Percentiles rank a stretch among this genome's conserved stretches.
Evolutionary conservation across 768 basidiomycete genomes (phyloP).

Genomic region (Mycena maculata): DNA sequence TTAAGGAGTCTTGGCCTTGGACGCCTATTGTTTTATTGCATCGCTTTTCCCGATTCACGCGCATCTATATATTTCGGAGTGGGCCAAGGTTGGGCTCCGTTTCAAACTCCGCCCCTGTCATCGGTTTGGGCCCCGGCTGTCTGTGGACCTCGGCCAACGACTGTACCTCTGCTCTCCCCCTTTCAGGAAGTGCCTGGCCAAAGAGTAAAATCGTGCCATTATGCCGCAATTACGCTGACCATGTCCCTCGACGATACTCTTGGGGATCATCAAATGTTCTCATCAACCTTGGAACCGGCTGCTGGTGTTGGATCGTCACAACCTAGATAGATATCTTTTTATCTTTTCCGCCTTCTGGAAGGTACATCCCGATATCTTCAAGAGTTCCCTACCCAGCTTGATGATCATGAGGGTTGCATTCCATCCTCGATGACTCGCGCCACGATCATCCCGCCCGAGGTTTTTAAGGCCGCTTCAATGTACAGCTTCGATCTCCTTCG

Average conservation of each 20-base stretch:
- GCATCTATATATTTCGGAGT: no score
- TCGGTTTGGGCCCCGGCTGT: background rate
- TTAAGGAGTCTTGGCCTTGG: no score
- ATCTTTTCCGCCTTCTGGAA: constrained; percentile 13
- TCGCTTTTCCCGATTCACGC: no score
- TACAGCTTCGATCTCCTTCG: background rate
- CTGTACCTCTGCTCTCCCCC: background rate
- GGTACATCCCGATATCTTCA: constrained; percentile 7
- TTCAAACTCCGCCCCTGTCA: background rate
- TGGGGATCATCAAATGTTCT: constrained; percentile 5
- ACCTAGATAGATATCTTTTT: constrained; percentile 10
- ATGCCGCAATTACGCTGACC: no score
- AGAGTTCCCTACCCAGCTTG: background rate
- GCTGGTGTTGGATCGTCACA: constrained; percentile 14
- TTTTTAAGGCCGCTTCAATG: constrained; percentile 3
- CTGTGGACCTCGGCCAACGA: background rate
- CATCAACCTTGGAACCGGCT: constrained; percentile 1
- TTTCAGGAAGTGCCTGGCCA: no score
- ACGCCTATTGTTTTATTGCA: no score
- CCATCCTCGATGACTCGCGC: constrained; percentile 24
- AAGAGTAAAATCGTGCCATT: no score
- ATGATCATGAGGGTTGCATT: constrained; percentile 28
- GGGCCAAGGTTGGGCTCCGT: background rate
- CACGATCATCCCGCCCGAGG: constrained; percentile 13
- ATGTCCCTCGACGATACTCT: background rate